Conservation (phyloP, 768 basidiomycete genomes). For the Collybia mongolica region DNA sequence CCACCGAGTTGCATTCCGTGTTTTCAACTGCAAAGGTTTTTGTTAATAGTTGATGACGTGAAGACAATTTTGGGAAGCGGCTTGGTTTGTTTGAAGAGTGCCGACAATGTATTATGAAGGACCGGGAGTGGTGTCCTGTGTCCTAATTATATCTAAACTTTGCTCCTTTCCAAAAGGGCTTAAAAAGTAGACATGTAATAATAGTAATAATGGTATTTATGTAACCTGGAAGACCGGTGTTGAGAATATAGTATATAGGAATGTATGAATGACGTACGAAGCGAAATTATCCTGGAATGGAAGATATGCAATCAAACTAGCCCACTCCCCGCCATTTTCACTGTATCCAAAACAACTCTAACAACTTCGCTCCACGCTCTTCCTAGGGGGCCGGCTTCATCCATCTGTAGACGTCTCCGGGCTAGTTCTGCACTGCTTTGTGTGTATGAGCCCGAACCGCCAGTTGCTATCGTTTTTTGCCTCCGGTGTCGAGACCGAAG, state of each 20-base stretch:
- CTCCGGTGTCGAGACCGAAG: constrained; percentile 49
- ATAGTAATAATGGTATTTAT: not conserved
- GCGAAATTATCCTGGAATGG: not conserved
- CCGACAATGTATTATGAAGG: too few relatives aligned
- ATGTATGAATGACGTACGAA: not conserved
- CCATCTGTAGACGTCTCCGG: constrained; percentile 48
- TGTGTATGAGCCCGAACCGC: constrained; percentile 9
- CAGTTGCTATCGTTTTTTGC: constrained; percentile 22
- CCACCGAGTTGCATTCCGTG: too few relatives aligned
- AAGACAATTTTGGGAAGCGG: too few relatives aligned
- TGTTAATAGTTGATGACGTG: too few relatives aligned
- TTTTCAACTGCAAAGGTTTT: too few relatives aligned
- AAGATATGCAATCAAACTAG: constrained; percentile 44
- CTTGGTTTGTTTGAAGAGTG: too few relatives aligned
- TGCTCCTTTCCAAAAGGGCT: too few relatives aligned
- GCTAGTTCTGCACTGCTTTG: constrained; percentile 54
- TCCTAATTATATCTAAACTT: too few relatives aligned
- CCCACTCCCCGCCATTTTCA: constrained; percentile 77
- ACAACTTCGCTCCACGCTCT: constrained; percentile 51
- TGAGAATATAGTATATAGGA: not conserved
- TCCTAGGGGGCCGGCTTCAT: constrained; percentile 31
- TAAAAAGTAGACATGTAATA: too few relatives aligned
- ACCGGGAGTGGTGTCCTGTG: too few relatives aligned
- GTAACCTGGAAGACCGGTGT: too few relatives aligned
- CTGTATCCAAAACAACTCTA: constrained; percentile 59